Evolutionary conservation across 345 rosid species (phyloP).

Genomic region (Ceriops tagal): DNA sequence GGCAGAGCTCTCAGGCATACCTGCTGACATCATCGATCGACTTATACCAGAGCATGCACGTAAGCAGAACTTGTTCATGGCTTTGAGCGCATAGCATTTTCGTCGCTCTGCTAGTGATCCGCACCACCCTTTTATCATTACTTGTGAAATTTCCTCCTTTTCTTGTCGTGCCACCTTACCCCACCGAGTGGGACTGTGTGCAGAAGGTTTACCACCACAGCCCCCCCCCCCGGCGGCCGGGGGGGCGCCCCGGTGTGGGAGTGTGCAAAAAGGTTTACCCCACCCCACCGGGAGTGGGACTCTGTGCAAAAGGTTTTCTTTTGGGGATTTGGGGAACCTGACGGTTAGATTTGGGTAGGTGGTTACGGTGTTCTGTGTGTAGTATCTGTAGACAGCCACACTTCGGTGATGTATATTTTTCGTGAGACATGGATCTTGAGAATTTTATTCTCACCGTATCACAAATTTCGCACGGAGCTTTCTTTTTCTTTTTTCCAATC

Average conservation of each 20-base stretch:
- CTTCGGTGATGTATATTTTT: conserved; percentile 26
- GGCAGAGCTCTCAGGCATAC: conserved; percentile 74
- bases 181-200: neutral
- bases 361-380: conserved; percentile 1
- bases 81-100: conserved; percentile 48
- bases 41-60: conserved; percentile 88
- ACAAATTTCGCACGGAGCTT: neutral
- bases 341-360: too few species aligned
- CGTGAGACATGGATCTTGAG: conserved; percentile 12
- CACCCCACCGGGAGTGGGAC: too few species aligned
- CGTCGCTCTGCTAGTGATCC: neutral
- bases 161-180: neutral
- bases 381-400: conserved; percentile 12
- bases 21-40: conserved; percentile 54
- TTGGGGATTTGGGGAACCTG: too few species aligned
- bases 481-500: neutral
- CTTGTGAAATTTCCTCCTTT: neutral
- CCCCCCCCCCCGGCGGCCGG: too few species aligned
- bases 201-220: too few species aligned
- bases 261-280: neutral
- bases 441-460: neutral
- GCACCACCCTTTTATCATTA: neutral
- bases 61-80: conserved; percentile 90
- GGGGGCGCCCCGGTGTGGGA: too few species aligned
- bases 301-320: too few species aligned